phyloP scores from a whole-genome alignment of 2,329 filamentous ascomycete genomes.

The Monosporascus sp. region DNA sequence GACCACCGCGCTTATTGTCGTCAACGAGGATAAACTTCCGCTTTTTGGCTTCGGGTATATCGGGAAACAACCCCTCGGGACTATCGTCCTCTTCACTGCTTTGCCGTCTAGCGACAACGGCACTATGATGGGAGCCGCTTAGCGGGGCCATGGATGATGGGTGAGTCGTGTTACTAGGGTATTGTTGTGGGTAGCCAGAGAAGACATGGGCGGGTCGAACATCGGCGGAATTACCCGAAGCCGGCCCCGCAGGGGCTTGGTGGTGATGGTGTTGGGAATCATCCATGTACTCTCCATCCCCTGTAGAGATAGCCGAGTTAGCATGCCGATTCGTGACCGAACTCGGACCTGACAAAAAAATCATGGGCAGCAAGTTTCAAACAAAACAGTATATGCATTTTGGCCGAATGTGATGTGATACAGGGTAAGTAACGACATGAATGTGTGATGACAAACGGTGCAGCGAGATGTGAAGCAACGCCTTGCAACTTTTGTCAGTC shows the following conservation, averaged over 20 bases:
- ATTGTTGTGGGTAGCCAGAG: constrained; percentile 27
- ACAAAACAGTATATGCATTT: constrained; percentile 22
- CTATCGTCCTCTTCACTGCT: constrained; percentile 45
- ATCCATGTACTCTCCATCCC: constrained; percentile 58
- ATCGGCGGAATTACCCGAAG: constrained; percentile 50
- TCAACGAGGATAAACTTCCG: constrained; percentile 97
- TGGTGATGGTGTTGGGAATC: constrained; percentile 64
- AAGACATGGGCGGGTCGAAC: constrained; percentile 40
- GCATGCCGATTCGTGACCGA: constrained; percentile 17
- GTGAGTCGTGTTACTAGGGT: constrained; percentile 33
- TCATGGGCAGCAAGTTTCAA: constrained; percentile 16
- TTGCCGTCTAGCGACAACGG: constrained; percentile 25
- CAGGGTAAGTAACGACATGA: constrained; percentile 24
- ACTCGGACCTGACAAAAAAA: constrained; percentile 9
- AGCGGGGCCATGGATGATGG: constrained; percentile 32
- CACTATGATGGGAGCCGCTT: constrained; percentile 30
- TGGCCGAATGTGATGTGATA: constrained; percentile 25
- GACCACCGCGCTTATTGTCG: constrained; percentile 73
- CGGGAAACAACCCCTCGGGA: constrained; percentile 72
- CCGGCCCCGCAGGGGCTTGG: constrained; percentile 50
- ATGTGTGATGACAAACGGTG: constrained; percentile 31
- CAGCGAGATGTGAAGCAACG: constrained; percentile 30
- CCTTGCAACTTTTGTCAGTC: constrained; percentile 32
- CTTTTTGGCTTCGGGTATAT: constrained; percentile 83
- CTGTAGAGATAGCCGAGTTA: constrained; percentile 36